A percentile compares a stretch with the other conserved stretches of the same genome.
Conservation (phyloP, 202 grass and related monocot species). For the Carex arenaria region DNA sequence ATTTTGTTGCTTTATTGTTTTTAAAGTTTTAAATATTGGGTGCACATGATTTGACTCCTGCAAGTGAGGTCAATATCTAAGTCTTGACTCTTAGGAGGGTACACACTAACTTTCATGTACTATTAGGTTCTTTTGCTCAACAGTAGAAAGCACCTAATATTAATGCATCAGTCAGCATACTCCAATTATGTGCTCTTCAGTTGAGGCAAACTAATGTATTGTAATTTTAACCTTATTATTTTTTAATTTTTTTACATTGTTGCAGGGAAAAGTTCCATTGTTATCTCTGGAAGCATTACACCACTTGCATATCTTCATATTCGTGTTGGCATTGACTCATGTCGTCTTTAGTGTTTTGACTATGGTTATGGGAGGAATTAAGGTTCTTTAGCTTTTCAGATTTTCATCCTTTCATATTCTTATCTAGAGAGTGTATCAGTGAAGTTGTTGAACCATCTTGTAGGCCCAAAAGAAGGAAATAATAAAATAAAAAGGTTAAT, state of each 20-base stretch:
- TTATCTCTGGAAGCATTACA: constrained; percentile 85
- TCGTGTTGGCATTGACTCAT: constrained; percentile 85
- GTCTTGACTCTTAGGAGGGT: neutral
- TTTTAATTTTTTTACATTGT: constrained; percentile 18
- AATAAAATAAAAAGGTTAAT: neutral
- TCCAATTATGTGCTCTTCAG: neutral
- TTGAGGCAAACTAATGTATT: neutral
- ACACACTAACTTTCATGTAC: neutral
- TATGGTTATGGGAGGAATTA: constrained; percentile 74
- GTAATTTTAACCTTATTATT: neutral
- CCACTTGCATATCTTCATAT: constrained; percentile 94
- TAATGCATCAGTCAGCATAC: neutral
- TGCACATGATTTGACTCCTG: constrained; percentile 2
- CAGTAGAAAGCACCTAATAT: neutral
- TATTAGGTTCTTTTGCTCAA: constrained; percentile 1
- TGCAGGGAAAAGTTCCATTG: constrained; percentile 63
- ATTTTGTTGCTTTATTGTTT: neutral
- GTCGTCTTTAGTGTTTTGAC: constrained; percentile 77
- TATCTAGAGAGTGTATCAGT: neutral
- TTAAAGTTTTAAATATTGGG: neutral
- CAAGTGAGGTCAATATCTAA: neutral
- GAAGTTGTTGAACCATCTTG: neutral
- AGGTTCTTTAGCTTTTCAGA: constrained; percentile 39
- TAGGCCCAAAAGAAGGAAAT: neutral
- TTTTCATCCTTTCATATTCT: neutral